These are phyloP conservation scores for Taphrina deformans DNA, from an alignment of 1,139 yeast species.

Conservation along the genomic window DNA sequence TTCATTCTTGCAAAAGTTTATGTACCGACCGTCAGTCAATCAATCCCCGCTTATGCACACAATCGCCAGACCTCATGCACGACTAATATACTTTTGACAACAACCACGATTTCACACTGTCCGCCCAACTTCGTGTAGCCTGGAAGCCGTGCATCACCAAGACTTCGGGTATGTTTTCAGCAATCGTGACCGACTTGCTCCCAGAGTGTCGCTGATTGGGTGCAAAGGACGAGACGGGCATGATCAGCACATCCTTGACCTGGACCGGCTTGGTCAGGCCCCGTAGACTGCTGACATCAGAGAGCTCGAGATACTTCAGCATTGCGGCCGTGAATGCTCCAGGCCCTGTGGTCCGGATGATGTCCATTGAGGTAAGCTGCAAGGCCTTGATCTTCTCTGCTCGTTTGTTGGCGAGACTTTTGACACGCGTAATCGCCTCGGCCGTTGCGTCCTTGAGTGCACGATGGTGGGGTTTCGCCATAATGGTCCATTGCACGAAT, in stretches of 20 bases:
- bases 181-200: slow-evolving; percentile 61
- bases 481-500: slow-evolving; percentile 79
- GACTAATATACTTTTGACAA: background rate
- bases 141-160: slow-evolving; percentile 30
- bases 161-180: slow-evolving; percentile 46
- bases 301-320: slow-evolving; percentile 59
- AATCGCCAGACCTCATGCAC: background rate
- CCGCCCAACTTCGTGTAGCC: slow-evolving; percentile 7
- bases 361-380: slow-evolving; percentile 53
- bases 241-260: slow-evolving; percentile 77
- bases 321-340: slow-evolving; percentile 88
- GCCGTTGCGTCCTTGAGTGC: slow-evolving; percentile 77
- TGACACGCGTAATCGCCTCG: slow-evolving; percentile 55
- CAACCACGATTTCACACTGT: background rate
- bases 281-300: slow-evolving; percentile 45
- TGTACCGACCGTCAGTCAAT: too few relatives aligned
- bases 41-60: background rate
- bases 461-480: slow-evolving; percentile 86
- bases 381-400: slow-evolving; percentile 53
- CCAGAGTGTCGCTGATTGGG: slow-evolving; percentile 84
- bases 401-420: slow-evolving; percentile 39
- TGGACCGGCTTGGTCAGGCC: slow-evolving; percentile 63
- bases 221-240: slow-evolving; percentile 80
- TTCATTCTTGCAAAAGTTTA: too few relatives aligned
- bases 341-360: slow-evolving; percentile 98